Base-by-base conservation (phyloP, 2,329 filamentous ascomycete genomes). In the Trichophyton schoenleinii region DNA sequence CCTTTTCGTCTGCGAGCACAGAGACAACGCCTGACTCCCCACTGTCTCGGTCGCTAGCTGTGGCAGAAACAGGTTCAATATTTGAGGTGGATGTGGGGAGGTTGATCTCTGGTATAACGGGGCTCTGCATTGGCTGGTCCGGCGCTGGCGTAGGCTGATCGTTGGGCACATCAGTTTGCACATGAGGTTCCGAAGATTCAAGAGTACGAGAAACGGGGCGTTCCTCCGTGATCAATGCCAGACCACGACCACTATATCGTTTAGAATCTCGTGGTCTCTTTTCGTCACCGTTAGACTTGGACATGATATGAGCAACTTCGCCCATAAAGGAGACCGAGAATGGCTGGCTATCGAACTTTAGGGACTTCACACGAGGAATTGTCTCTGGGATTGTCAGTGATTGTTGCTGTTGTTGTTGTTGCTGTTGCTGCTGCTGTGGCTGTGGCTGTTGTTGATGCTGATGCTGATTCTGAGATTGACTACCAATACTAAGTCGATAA, bases 261-360 rank as follows among this genome's bases (percentile, higher is more conserved):
- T 28, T 53, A 13, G 49, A 53, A 31, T 53, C 49, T 1, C 49
- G 22, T 22, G 49, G 49, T 25, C n/a, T 53, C n/a, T 53, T 53
- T 13, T 53, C 49, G 11, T 53, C 49, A 18, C n/a, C 11, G 25
- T 31, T 34, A n/a, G 49, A 53, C 7, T 53, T 53, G n/a, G 49
- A 53, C 49, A 53, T 53, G 3, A 53, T 53, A 53, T 53, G 18
- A 34, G 18, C 55, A 34, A 58, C 41, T 8, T 31, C 25, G 34
- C 55, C 34, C 18, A 58, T 22, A n/a, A 53, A 53, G 28, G 49
- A 53, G 34, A 41, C 20, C 11, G 55, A 58, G 7, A 58, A 58
- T n/a, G 55, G 55, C 28, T 38, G 34, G 34, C 34, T 58, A 41
- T 58, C 55, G 55, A 58, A 42, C 22, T 31, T 58, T 8, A 58